Base-by-base conservation (phyloP, 1,284 basidiomycete species). In the Amylostereum chailletii region DNA sequence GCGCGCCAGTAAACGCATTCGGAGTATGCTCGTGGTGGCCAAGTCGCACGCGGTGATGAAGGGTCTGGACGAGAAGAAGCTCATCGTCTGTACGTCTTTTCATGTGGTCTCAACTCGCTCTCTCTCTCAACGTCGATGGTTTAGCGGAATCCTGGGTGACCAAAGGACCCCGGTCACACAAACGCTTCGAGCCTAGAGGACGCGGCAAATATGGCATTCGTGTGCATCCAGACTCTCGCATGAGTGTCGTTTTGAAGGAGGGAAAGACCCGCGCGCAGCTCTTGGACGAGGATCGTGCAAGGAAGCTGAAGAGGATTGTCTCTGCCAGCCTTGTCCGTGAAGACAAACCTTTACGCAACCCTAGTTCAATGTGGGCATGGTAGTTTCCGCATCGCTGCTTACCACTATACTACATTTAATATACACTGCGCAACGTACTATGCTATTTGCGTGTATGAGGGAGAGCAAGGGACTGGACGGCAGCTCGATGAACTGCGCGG, bases 141-240 rank as follows among this genome's bases (percentile, higher is more conserved):
- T 19, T 58, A 94, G 91, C 86, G 51, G 84, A 97, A 69, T 81
- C 94, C 9, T 98, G 94, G 93, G 92, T 97, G 11, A 85, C 80
- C 49, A 97, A 98, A 67, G 94, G 92, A 1, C 70, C 74, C 0
- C 76, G 74, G 40, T 76, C 77, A 51, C 67, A 80, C 40, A 81
- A 77, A 53, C 78, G 85, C 45, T 57, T 92, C n/a, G 93, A 98
- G 57, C 81, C 87, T 54, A 86, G 87, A 66, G 95, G 92, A 48
- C 81, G 95, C 51, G 90, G 86, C 27, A 82, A 87, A 57, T 75
- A 71, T 53, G 95, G 95, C 53, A 75, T 90, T 53, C 85, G 86
- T 52, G 75, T 81, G 31, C 90, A 91, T 61, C 86, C 85, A 0
- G 80, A 83, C 51, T 83, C 94, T 1, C 79, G 84, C 48, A 64